Conservation (phyloP, 495 filamentous ascomycete species). For the Paragyromitra xinjiangensis region DNA sequence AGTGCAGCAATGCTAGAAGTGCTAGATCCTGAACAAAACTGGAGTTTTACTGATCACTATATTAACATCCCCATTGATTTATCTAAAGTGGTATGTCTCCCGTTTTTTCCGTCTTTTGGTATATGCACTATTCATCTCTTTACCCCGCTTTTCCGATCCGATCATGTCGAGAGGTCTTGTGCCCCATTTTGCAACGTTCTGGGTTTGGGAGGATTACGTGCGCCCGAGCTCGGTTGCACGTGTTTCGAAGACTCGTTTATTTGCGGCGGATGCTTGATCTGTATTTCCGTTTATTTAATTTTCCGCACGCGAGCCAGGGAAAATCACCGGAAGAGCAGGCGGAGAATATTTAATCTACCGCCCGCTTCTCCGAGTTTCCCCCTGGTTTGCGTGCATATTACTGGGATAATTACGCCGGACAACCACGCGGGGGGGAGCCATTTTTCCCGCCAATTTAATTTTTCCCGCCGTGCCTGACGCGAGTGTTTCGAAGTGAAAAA, state of each 20-base stretch:
- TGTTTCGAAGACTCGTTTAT: constrained; percentile 34
- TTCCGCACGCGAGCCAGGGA: constrained; percentile 51
- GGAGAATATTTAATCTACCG: constrained; percentile 50
- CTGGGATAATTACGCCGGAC: constrained; percentile 39
- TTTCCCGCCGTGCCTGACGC: constrained; percentile 19
- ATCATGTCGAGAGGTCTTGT: constrained; percentile 44
- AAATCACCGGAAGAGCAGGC: constrained; percentile 32
- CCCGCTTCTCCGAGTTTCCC: constrained; percentile 17
- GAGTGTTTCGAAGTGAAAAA: constrained; percentile 31
- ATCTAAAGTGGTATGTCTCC: constrained; percentile 73
- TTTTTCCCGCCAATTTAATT: constrained; percentile 30
- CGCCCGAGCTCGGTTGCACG: constrained; percentile 42
- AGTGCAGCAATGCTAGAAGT: constrained; percentile 99
- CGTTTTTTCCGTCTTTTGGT: constrained; percentile 41
- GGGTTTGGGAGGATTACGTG: constrained; percentile 10
- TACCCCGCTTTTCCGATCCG: constrained; percentile 52
- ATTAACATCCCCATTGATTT: constrained; percentile 95
- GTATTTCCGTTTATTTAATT: constrained; percentile 38
- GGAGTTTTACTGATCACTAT: constrained; percentile 95
- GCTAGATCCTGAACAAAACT: constrained; percentile 96
- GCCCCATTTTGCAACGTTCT: constrained; percentile 17
- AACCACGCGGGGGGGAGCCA: constrained; percentile 31
- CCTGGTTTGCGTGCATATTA: constrained; percentile 34
- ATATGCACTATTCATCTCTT: constrained; percentile 26
- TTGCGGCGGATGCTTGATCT: constrained; percentile 37